Conservation (phyloP, 2,329 filamentous ascomycete species). For the Colletotrichum shisoi region DNA sequence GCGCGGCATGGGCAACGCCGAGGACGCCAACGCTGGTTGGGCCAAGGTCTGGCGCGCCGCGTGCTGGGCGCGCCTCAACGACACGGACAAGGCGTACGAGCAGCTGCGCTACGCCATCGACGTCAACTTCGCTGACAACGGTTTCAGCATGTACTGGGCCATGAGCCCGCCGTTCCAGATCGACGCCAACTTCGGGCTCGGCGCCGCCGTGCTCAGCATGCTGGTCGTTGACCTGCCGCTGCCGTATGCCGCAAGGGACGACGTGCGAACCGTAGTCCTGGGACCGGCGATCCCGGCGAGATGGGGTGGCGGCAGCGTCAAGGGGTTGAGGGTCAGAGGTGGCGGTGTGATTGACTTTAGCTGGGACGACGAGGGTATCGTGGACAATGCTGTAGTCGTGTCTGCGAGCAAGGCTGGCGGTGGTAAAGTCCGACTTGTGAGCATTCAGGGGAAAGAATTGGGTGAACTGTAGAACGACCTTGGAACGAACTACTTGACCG, state of each 20-base stretch:
- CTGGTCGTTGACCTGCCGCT: conserved; percentile 59
- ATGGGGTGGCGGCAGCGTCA: conserved; percentile 56
- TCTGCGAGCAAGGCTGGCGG: conserved; percentile 16
- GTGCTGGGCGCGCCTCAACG: conserved; percentile 64
- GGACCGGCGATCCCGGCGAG: conserved; percentile 57
- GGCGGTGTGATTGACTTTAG: conserved; percentile 54
- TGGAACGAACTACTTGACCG: neutral
- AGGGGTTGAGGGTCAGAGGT: conserved; percentile 55
- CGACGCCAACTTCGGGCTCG: conserved; percentile 65
- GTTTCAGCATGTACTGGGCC: conserved; percentile 60
- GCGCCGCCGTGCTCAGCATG: conserved; percentile 60
- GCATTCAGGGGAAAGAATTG: conserved; percentile 24
- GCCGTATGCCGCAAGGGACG: conserved; percentile 38
- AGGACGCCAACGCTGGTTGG: conserved; percentile 64
- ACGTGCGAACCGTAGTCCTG: conserved; percentile 51
- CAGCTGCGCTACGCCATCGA: conserved; percentile 58
- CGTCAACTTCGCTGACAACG: conserved; percentile 60
- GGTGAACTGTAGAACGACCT: neutral
- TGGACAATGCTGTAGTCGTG: conserved; percentile 41
- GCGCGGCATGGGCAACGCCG: conserved; percentile 56
- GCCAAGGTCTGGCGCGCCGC: conserved; percentile 66
- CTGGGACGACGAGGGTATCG: conserved; percentile 53
- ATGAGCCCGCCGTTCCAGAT: conserved; percentile 62
- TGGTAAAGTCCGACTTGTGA: conserved; percentile 38
- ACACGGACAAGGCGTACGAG: conserved; percentile 58